These are phyloP conservation scores for Citrus glauca DNA, from an alignment of 345 rosid genomes.

Conservation along the genomic window DNA sequence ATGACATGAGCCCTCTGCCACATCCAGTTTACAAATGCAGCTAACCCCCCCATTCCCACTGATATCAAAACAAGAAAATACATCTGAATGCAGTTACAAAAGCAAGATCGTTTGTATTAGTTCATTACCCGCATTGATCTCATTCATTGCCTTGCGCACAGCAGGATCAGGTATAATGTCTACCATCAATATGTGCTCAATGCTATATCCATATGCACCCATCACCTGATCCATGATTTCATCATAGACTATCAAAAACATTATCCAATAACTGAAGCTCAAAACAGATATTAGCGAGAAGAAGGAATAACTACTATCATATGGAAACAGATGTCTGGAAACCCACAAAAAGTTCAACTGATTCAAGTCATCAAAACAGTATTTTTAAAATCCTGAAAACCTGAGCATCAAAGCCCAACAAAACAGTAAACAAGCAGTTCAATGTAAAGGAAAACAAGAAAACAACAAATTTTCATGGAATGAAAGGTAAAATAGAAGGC, in stretches of 20 bases:
- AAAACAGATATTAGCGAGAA: not conserved
- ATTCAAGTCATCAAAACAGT: not conserved
- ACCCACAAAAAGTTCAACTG: not conserved
- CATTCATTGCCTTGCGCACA: constrained; percentile 96
- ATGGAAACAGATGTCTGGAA: not conserved
- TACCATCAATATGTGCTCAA: constrained; percentile 95
- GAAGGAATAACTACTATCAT: not conserved
- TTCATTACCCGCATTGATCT: constrained; percentile 88
- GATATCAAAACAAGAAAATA: not conserved
- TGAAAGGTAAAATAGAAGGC: not conserved
- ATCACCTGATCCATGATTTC: constrained; percentile 56
- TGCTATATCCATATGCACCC: constrained; percentile 91
- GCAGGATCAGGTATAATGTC: constrained; percentile 90
- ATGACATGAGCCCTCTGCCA: not conserved
- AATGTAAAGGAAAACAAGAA: not conserved
- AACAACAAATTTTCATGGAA: not conserved
- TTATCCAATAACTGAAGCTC: not conserved
- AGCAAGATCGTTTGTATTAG: not conserved
- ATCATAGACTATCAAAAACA: constrained; percentile 4
- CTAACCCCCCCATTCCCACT: not conserved
- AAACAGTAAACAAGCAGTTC: not conserved
- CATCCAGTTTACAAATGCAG: not conserved
- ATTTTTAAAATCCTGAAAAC: not conserved
- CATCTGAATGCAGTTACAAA: not conserved
- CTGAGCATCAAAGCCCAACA: not conserved